Base-by-base conservation (phyloP, 768 basidiomycete species). In the Calocybe gangraenosa region DNA sequence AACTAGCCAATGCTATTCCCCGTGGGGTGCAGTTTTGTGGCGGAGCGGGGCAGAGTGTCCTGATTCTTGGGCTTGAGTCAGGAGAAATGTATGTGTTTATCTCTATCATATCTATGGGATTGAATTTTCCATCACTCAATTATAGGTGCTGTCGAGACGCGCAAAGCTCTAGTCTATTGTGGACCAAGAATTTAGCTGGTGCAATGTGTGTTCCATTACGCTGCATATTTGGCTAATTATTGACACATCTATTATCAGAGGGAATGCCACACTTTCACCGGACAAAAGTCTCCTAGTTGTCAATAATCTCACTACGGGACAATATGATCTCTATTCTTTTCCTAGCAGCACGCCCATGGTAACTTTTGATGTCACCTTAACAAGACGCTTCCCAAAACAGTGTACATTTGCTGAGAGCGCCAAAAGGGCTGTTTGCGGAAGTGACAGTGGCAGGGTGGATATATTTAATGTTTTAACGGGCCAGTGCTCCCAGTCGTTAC, bases 371-470 rank as follows among this genome's bases (percentile, higher is more conserved):
- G 32, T 33, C 22, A 20, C 13, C n/a, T 40, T 34, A 17, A 41
- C 23, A 28, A 25, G 48, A 13, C 28, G 33, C 2, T 36, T 40
- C 15, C 28, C 32, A 2, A 40, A 44, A 21, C 46, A 50, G 42
- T 50, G 49, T 9, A 14, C 30, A 2, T 54, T 47, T 28, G 42
- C 46, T 7, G 44, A 54, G 37, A 39, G 38, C 19, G 39, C 42
- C 7, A 51, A 54, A 30, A 32, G 51, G 22, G 47, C 46, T n/a
- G 23, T 51, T 17, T 48, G 40, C 40, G 47, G 50, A 3, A 51
- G 50, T 25, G 31, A 54, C 21, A 20, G 38, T 36, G 44, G 40
- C 3, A 40, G 9, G 7, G 47, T 43, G 7, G 28, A 38, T 30
- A 20, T 46, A 17, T 10, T 40, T 1, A 38, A 45, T 36, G 19